Base-by-base conservation (phyloP, 2,329 filamentous ascomycete species). In the Hysterium pulicare region DNA sequence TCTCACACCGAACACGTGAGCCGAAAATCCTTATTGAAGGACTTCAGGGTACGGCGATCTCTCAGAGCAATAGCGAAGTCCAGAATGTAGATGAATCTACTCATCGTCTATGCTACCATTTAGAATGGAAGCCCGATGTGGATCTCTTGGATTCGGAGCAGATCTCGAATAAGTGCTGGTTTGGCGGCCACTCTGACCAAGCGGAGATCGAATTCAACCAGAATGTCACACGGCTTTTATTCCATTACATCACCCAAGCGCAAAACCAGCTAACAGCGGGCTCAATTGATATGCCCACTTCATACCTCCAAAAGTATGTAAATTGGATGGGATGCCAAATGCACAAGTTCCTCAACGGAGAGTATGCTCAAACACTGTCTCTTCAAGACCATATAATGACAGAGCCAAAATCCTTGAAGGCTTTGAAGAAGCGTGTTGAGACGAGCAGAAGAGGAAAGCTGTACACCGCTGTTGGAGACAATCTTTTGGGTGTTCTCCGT, bases 121-220 rank as follows among this genome's bases (percentile, higher is more conserved):
- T 46, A 16, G n/a, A 32, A 17, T 46, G 40, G 44, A 43, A 33
- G 21, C 34, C 41, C n/a, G 44, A 46, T 13, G 15, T 15, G 8
- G 7, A 7, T 16, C 7, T 34, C 17, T 21, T 34, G 32, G 17
- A 20, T 34, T 34, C 13, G 16, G 10, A 17, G 23, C 5, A 16
- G 16, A 5, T 38, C n/a, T 7, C 17, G 15, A 26, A 17, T 21
- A 16, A 38, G 26, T 43, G 41, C 26, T 24, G 33, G 31, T 5
- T 8, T 5, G 26, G 13, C 5, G 20, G 20, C 13, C 33, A n/a
- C n/a, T 21, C 33, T 17, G 19, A n/a, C n/a, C 10, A 20, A 13
- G n/a, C 13, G 24, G 21, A 20, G 21, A 16, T 15, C 5, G 38
- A 41, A 11, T 11, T 33, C 15, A n/a, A n/a, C n/a, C n/a, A n/a